Conservation (phyloP, 148 eudicot species). For the Linanthus parryae region DNA sequence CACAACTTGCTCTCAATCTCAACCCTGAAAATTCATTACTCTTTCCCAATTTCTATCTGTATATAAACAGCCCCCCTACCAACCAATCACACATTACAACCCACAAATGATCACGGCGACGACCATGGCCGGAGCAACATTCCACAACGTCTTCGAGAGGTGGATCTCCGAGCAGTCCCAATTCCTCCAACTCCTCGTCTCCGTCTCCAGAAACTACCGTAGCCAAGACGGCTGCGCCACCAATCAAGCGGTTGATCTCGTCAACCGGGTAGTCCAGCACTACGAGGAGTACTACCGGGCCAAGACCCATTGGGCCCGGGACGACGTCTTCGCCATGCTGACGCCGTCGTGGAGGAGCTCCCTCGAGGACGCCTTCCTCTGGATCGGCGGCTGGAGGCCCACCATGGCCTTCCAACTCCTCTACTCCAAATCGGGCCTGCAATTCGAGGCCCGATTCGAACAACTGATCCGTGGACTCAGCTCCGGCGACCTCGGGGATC, state of each 20-base stretch:
- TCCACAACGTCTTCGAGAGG: slow-evolving; percentile 34
- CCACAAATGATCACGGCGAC: too few relatives aligned
- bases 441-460: too few relatives aligned
- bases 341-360: slow-evolving; percentile 51
- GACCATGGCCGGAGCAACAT: too few relatives aligned
- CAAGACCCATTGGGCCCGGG: slow-evolving; percentile 28
- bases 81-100: too few relatives aligned
- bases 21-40: too few relatives aligned
- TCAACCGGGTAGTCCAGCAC: slow-evolving; percentile 36
- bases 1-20: too few relatives aligned
- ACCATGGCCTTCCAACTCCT: slow-evolving; percentile 48
- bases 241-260: neutral
- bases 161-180: slow-evolving; percentile 46
- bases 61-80: too few relatives aligned
- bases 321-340: slow-evolving; percentile 35
- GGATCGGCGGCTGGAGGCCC: slow-evolving; percentile 89
- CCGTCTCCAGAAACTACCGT: slow-evolving; percentile 16
- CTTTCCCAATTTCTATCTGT: too few relatives aligned
- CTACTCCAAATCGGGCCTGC: too few relatives aligned
- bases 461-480: too few relatives aligned
- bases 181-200: slow-evolving; percentile 34
- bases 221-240: slow-evolving; percentile 7
- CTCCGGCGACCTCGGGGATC: slow-evolving; percentile 49
- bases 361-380: slow-evolving; percentile 59
- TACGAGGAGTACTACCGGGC: slow-evolving; percentile 52